Conservation (phyloP, 805 yeast genomes). For the Starmerella tilneyi region DNA sequence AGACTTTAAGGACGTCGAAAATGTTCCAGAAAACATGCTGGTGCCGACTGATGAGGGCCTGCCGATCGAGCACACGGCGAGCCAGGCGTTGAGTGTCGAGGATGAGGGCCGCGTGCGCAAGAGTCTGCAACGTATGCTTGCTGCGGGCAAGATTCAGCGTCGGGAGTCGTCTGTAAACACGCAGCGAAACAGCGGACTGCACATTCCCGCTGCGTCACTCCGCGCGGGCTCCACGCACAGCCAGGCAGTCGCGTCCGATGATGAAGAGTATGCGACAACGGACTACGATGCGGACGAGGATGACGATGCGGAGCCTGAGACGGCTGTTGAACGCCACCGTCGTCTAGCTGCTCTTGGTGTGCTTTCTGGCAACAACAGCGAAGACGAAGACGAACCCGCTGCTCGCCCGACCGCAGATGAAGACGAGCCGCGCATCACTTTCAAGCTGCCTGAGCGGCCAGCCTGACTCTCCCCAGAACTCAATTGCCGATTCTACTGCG, state of each 20-base stretch:
- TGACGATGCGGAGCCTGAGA: conserved; percentile 39
- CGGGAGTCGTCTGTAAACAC: conserved; percentile 10
- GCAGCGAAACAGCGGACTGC: not conserved
- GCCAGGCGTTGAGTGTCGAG: conserved; percentile 18
- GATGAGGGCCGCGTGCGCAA: conserved; percentile 23
- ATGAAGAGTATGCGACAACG: conserved; percentile 22
- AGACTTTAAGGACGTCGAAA: conserved; percentile 23
- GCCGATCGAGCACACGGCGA: conserved; percentile 6
- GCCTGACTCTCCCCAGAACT: no score
- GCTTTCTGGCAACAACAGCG: conserved; percentile 23
- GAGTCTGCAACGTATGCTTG: conserved; percentile 18
- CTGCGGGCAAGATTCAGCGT: conserved; percentile 16
- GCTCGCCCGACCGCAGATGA: conserved; percentile 9
- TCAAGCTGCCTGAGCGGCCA: conserved; percentile 19
- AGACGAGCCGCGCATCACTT: conserved; percentile 21
- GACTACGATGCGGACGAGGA: conserved; percentile 26
- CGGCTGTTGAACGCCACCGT: conserved; percentile 56
- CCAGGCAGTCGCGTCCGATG: conserved; percentile 11
- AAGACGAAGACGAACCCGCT: conserved; percentile 15
- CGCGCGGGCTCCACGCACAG: conserved; percentile 4
- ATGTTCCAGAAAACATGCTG: conserved; percentile 23
- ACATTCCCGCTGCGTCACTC: conserved; percentile 3
- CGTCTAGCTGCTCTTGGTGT: conserved; percentile 39
- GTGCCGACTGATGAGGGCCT: conserved; percentile 24
- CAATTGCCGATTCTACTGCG: no score